Conservation (phyloP, 2,329 filamentous ascomycete species). For the Exophiala dermatitidis region DNA sequence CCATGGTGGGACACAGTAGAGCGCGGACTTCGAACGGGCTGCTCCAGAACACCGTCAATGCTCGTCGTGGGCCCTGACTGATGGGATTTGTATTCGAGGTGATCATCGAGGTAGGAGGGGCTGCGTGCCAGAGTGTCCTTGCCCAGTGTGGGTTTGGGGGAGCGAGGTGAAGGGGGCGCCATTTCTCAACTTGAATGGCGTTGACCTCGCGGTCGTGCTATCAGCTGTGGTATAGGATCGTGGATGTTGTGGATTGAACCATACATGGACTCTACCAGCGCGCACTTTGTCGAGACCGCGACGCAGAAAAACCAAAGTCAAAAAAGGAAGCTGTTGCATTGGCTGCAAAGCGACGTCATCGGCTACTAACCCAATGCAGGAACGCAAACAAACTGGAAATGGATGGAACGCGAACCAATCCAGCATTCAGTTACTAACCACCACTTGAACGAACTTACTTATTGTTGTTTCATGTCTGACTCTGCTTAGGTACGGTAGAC, state of each 20-base stretch:
- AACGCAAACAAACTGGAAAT: not conserved
- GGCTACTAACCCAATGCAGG: not conserved
- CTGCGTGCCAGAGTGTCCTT: conserved; percentile 37
- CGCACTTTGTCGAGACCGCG: not conserved
- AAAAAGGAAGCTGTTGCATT: not conserved
- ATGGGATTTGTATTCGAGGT: conserved; percentile 39
- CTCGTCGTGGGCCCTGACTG: conserved; percentile 23
- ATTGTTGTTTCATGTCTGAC: no score
- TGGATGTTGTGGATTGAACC: not conserved
- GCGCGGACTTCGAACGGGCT: conserved; percentile 15
- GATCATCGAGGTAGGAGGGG: conserved; percentile 39
- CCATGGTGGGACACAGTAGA: conserved; percentile 14
- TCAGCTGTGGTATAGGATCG: not conserved
- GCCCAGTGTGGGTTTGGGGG: conserved; percentile 37
- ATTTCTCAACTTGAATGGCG: not conserved
- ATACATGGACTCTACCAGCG: not conserved
- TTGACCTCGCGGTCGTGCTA: not conserved
- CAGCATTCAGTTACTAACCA: no score
- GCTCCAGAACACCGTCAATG: conserved; percentile 28
- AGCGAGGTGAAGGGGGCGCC: conserved; percentile 28
- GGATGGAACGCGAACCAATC: no score
- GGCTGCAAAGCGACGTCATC: conserved; percentile 3
- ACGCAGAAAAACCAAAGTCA: not conserved
- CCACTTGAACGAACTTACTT: no score
- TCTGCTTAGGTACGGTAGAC: no score